These are phyloP conservation scores for Pseudopediastrum boryanum DNA, from an alignment of 139 green algal species.

Conservation along the genomic window DNA sequence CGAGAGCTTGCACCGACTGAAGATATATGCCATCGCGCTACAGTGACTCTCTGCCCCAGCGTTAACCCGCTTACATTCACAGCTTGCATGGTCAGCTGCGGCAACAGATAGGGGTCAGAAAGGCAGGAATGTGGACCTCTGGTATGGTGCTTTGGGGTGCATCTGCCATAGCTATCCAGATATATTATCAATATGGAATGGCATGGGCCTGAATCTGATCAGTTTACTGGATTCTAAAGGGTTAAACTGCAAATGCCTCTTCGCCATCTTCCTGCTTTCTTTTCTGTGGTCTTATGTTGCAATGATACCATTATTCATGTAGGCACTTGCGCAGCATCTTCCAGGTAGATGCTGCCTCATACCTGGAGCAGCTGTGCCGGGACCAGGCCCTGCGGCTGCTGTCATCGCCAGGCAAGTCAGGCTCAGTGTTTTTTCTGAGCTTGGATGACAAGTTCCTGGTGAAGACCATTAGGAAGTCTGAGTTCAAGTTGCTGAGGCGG, in stretches of 20 bases:
- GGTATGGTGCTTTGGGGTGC: too few relatives aligned
- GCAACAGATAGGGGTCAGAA: too few relatives aligned
- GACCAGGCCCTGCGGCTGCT: slow-evolving; percentile 85
- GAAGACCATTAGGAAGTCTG: slow-evolving; percentile 58
- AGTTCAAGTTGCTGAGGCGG: slow-evolving; percentile 55
- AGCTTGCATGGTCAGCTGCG: too few relatives aligned
- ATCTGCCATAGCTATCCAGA: too few relatives aligned
- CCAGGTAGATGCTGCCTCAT: slow-evolving; percentile 68
- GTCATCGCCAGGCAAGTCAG: slow-evolving; percentile 82
- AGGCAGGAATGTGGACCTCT: too few relatives aligned
- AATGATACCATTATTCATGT: slow-evolving; percentile 8
- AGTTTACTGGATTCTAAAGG: slow-evolving; percentile 9
- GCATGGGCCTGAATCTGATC: too few relatives aligned
- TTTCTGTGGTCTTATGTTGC: neutral
- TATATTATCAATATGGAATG: too few relatives aligned
- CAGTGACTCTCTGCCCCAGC: too few relatives aligned
- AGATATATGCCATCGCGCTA: too few relatives aligned
- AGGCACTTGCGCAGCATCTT: slow-evolving; percentile 81
- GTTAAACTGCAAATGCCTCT: neutral
- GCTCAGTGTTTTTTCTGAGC: slow-evolving; percentile 51
- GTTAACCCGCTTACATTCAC: too few relatives aligned
- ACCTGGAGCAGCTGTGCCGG: slow-evolving; percentile 83
- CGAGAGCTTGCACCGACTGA: too few relatives aligned
- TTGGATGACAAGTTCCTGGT: slow-evolving; percentile 60
- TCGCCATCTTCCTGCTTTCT: neutral